Evolutionary conservation across 108 stramenopile species (phyloP), one percentile per base, ranked within the genome.

Genomic region (Fragilariopsis cylindrus): DNA sequence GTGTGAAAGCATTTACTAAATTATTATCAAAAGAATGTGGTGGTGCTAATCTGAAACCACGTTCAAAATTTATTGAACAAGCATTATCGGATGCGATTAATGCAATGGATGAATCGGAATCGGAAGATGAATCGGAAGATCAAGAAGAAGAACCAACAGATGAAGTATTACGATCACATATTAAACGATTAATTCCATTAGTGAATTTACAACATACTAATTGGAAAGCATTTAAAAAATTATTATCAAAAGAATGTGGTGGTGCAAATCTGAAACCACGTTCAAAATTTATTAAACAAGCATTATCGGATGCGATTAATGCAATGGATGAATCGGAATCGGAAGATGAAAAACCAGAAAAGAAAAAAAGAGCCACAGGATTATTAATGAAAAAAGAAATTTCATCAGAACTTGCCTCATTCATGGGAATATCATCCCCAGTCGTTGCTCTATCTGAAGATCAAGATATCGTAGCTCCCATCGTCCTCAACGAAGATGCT

Each of bases 161-260:
- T 63, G 65, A 71, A 6, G 75, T 69, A n/a, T 48, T 81, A 42
- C 48, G 58, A 50, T 16, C 19, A 8, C 52, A 58, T 57, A 92
- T 94, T 73, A 71, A 81, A 18, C 13, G 72, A 19, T 78, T 94
- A 70, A 78, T 94, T 52, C 82, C 81, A 65, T 68, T 77, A 5
- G 91, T 95, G 8, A 87, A 95, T 75, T 70, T 91, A 16, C 79
- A 91, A 50, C 81, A 85, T 49, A 90, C 89, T 42, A 82, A 85
- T n/a, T 73, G 84, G 19, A 92, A 92, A 62, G 79, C 87, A 50
- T 95, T 95, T 70, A 91, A 85, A 46, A 82, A 85, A 46, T 66
- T 84, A 52, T 80, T 92, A n/a, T 81, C 84, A 42, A 72, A 78
- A 49, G 72, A 88, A 65, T 80, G 85, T 43, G 88, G 84, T 11